Evolutionary conservation across 164 flowering plant species (phyloP), one percentile per base, ranked within the genome.

Genomic region (Malania oleifera): DNA sequence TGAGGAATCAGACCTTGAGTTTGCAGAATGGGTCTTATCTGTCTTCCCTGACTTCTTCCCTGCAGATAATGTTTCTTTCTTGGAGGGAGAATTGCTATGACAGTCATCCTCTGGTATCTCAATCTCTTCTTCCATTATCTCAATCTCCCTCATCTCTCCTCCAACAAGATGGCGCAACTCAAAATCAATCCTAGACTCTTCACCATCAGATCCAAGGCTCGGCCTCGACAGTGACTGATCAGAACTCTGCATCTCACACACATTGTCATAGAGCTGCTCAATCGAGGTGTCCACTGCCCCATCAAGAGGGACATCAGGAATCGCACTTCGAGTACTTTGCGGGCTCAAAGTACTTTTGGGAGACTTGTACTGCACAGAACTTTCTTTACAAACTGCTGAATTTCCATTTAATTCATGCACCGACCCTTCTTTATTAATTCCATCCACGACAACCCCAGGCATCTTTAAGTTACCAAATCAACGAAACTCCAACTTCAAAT

Each of bases 201-300:
- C 87, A 34, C 87, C 93, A 64, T 83, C 77, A 1, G 93, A 89
- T 49, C 76, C 80, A 78, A 75, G 85, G 58, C 96, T 89, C 15
- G 54, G 71, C 73, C 93, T 79, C 1, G 91, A 84, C 7, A 89
- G 89, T 2, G 93, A 86, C 47, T 70, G 81, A 74, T 86, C 91
- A 28, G 93, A 86, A 63, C 96, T 89, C 69, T 84, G 89, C 96
- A 89, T 84, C 26, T 86, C 93, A 63, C 82, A 86, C 5, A 86
- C 86, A 73, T 86, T 89, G 57, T 85, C 89, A 71, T 85, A 86
- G 48, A 89, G 73, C 65, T 71, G 73, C 70, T 89, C 89, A 45
- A 86, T 86, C 0, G 93, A 84, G 11, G 91, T 78, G 39, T 89
- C 86, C 10, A 80, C 68, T 26, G 44, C 73, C 55, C 66, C 80